phyloP scores from a whole-genome alignment of 2,329 filamentous ascomycete species.

The Pseudogymnoascus sp. region DNA sequence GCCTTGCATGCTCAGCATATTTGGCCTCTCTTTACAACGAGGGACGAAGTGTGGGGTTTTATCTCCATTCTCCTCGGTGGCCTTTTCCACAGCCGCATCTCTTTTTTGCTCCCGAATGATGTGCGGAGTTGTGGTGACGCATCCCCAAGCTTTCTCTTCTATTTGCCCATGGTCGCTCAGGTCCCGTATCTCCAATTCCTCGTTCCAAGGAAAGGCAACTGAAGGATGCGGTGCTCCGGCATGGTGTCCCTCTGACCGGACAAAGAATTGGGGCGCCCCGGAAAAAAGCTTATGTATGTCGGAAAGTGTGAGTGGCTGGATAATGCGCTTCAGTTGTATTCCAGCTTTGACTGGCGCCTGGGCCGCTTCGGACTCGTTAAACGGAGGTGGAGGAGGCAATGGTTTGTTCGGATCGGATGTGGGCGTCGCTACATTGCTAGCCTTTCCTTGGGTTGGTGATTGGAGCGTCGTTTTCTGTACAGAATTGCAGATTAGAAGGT shows the following conservation, averaged over 20 bases:
- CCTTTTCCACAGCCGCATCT: constrained; percentile 30
- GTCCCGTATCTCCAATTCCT: constrained; percentile 51
- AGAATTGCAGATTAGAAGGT: neutral
- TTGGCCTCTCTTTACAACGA: constrained; percentile 38
- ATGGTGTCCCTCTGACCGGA: constrained; percentile 50
- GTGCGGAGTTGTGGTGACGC: constrained; percentile 54
- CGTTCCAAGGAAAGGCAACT: constrained; percentile 61
- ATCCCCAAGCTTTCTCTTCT: constrained; percentile 54
- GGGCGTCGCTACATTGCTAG: constrained; percentile 8
- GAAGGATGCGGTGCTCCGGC: constrained; percentile 52
- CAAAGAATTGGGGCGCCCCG: constrained; percentile 65
- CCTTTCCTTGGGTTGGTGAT: neutral
- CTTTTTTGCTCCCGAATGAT: constrained; percentile 43
- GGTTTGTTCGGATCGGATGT: constrained; percentile 45
- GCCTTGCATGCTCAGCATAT: constrained; percentile 65
- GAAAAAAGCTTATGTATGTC: constrained; percentile 65
- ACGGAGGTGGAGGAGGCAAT: constrained; percentile 42
- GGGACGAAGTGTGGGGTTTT: constrained; percentile 22
- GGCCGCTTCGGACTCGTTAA: constrained; percentile 32
- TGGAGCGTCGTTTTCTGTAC: neutral
- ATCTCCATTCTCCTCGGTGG: constrained; percentile 16
- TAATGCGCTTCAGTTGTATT: constrained; percentile 48
- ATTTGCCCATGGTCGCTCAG: constrained; percentile 57
- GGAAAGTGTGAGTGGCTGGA: constrained; percentile 47
- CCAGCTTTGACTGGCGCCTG: constrained; percentile 22